Percentiles rank a stretch among this genome's conserved stretches.
Conservation (phyloP, 352 stramenopile genomes). For the Globisporangium solare region DNA sequence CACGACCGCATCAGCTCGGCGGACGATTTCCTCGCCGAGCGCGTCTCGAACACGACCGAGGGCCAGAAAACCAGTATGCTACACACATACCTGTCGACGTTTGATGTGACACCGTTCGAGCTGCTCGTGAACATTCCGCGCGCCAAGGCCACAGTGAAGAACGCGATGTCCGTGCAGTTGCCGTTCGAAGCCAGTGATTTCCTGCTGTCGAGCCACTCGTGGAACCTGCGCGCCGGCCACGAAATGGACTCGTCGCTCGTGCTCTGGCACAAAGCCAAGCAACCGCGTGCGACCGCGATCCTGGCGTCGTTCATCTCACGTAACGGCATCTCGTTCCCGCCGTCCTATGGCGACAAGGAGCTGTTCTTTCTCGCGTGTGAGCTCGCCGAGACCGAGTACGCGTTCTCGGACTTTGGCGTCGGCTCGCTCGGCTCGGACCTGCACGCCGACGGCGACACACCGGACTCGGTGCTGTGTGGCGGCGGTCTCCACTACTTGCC, state of each 20-base stretch:
- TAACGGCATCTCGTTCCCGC: constrained; percentile 30
- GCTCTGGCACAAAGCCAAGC: constrained; percentile 63
- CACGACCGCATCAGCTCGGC: constrained; percentile 40
- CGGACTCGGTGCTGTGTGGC: constrained; percentile 51
- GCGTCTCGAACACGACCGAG: constrained; percentile 10
- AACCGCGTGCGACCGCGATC: constrained; percentile 68
- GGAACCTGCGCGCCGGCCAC: constrained; percentile 58
- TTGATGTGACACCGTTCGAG: constrained; percentile 43
- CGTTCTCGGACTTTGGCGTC: constrained; percentile 63
- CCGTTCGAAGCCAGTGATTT: constrained; percentile 50
- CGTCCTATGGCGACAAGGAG: constrained; percentile 73
- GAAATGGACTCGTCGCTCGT: constrained; percentile 76
- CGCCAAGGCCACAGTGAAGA: constrained; percentile 14
- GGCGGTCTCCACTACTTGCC: constrained; percentile 59
- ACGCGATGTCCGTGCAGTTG: constrained; percentile 18
- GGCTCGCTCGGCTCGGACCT: constrained; percentile 44
- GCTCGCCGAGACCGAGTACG: constrained; percentile 61
- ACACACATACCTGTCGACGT: constrained; percentile 46
- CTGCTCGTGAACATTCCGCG: constrained; percentile 27
- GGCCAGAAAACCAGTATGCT: constrained; percentile 25
- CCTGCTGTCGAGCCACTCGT: constrained; percentile 51
- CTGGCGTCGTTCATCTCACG: constrained; percentile 46
- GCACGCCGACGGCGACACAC: constrained; percentile 18
- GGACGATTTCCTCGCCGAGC: constrained; percentile 40
- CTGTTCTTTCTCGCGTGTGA: constrained; percentile 70